phyloP scores from a whole-genome alignment of 441 rosid genomes.

The Gossypium gossypioides region DNA sequence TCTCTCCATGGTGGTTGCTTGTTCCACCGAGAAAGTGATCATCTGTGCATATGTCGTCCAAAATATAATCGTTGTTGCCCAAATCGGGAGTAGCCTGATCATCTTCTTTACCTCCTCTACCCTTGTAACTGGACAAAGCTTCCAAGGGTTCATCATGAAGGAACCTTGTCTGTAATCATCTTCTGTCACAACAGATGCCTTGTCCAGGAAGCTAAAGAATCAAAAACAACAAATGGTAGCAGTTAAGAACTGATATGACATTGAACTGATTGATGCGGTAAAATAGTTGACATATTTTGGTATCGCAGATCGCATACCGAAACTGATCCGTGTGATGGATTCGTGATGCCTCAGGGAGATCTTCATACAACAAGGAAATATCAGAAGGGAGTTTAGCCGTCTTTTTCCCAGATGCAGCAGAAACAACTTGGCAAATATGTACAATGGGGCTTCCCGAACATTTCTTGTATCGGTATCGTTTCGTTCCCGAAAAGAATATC shows the following conservation, averaged over 20 bases:
- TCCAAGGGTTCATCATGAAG: constrained; percentile 58
- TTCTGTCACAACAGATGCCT: constrained; percentile 56
- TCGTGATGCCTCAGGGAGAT: constrained; percentile 37
- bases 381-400: constrained; percentile 37
- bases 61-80: constrained; percentile 90
- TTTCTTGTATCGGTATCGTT: constrained; percentile 62
- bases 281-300: not conserved
- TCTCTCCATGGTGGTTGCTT: constrained; percentile 77
- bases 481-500: constrained; percentile 54
- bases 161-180: constrained; percentile 38
- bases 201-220: constrained; percentile 51
- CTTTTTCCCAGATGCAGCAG: constrained; percentile 50
- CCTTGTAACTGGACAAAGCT: constrained; percentile 54
- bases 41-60: constrained; percentile 87
- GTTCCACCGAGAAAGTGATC: constrained; percentile 88
- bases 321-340: constrained; percentile 57
- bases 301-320: constrained; percentile 27
- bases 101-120: constrained; percentile 90
- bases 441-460: constrained; percentile 72
- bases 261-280: not conserved
- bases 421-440: constrained; percentile 60
- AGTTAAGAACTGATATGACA: not conserved
- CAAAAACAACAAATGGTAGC: not conserved
- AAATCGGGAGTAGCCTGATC: constrained; percentile 59
- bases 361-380: constrained; percentile 45